Evolutionary conservation across 83 land plant species (phyloP), one percentile per base, ranked within the genome.

Genomic region (Picea mariana): DNA sequence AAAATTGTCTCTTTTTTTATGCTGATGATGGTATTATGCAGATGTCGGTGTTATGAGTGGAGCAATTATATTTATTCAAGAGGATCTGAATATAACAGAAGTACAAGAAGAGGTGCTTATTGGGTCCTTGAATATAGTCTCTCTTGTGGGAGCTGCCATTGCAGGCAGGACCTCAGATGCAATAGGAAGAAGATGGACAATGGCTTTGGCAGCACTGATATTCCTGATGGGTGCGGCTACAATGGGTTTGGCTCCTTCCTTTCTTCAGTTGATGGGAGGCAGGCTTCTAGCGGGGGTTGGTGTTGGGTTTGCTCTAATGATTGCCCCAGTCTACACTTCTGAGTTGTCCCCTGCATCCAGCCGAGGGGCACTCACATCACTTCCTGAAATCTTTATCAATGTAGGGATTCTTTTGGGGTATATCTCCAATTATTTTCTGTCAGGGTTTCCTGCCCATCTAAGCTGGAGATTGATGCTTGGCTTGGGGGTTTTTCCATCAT

Each of bases 21-120:
- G n/a, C n/a, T n/a, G n/a, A n/a, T n/a, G n/a, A n/a, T n/a, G n/a
- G n/a, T 27, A 0, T 1, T 27, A 0, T 27, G 68, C 92, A 95
- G 98, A 97, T 85, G 89, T 88, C 1, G 99, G 98, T 55, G 95
- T 97, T 8, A 97, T 97, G 93, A 95, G 98, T 85, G 99, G 98
- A 66, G 98, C 98, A 3, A 81, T 95, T 27, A 79, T 97, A 20
- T 95, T 93, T 76, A 95, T 97, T 79, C 88, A 91, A 71, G 87
- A 95, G 67, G 99, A 95, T 85, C 83, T 97, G 17, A 87, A 87
- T 65, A 88, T 97, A 81, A 89, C 80, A 11, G 89, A 91, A 80
- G 84, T 89, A 5, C 98, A 97, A 77, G 87, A 86, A 85, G 99
- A 97, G 85, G 73, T 95, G 15, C 90, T 97, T 12, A 89, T 97